Percentiles rank a stretch among this genome's conserved stretches.
These are phyloP conservation scores for Claviceps digitariae DNA, from an alignment of 2,329 filamentous ascomycete species.

Conservation along the genomic window DNA sequence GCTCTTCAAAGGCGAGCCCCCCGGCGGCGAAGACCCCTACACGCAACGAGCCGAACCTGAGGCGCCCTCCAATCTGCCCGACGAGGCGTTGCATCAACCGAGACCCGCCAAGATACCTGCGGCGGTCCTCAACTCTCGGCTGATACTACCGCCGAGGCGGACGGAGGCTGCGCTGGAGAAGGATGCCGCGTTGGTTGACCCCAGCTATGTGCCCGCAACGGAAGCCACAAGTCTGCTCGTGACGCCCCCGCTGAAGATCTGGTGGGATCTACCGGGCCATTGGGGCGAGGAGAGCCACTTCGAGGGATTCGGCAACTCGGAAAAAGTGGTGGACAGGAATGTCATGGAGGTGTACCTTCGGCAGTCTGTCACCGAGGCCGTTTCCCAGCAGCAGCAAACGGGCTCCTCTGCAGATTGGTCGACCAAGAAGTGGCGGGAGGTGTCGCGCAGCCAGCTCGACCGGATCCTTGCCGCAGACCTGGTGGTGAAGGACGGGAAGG, in stretches of 20 bases:
- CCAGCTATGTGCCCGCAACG: slow-evolving; percentile 34
- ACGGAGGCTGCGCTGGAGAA: slow-evolving; percentile 21
- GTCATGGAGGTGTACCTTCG: slow-evolving; percentile 35
- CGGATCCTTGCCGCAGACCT: slow-evolving; percentile 24
- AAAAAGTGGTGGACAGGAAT: slow-evolving; percentile 27
- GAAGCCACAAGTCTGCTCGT: slow-evolving; percentile 31
- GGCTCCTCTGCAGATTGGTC: slow-evolving; percentile 18
- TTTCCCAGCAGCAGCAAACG: slow-evolving; percentile 19
- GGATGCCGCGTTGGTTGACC: slow-evolving; percentile 16
- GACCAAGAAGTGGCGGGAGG: slow-evolving; percentile 20
- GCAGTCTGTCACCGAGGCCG: slow-evolving; percentile 38
- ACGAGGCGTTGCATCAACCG: slow-evolving; percentile 15
- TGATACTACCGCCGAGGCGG: slow-evolving; percentile 20
- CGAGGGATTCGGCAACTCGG: slow-evolving; percentile 26
- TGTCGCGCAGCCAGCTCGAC: slow-evolving; percentile 20
- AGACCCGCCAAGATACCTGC: slow-evolving; percentile 13
- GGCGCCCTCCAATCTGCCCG: slow-evolving; percentile 16
- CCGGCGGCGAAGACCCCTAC: slow-evolving; percentile 25
- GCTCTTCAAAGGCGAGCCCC: slow-evolving; percentile 27
- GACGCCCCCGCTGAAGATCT: slow-evolving; percentile 32
- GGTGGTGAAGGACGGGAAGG: slow-evolving; percentile 25
- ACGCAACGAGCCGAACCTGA: slow-evolving; percentile 19
- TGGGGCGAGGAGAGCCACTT: slow-evolving; percentile 35
- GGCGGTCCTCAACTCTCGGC: slow-evolving; percentile 16
- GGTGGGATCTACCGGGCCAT: slow-evolving; percentile 42